These are phyloP conservation scores for Hypomontagnella submonticulosa DNA, from an alignment of 495 filamentous ascomycete genomes.

Conservation along the genomic window DNA sequence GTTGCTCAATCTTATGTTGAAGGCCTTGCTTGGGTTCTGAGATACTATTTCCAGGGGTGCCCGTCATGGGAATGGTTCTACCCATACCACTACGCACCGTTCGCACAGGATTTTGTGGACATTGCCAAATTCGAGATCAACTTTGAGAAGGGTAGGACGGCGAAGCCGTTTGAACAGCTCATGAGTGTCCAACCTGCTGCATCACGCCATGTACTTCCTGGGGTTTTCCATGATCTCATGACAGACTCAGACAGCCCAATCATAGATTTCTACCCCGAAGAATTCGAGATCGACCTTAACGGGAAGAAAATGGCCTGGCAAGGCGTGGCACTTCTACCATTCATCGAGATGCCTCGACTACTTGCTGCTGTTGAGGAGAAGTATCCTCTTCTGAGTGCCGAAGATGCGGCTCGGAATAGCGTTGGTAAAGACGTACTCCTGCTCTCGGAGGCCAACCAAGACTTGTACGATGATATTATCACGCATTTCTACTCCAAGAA, in stretches of 20 bases:
- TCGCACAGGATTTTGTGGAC: slow-evolving; percentile 93
- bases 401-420: slow-evolving; percentile 83
- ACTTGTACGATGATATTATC: slow-evolving; percentile 83
- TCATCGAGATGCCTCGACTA: slow-evolving; percentile 92
- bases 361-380: slow-evolving; percentile 84
- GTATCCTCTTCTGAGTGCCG: slow-evolving; percentile 79
- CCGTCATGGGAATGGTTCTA: slow-evolving; percentile 99
- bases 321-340: slow-evolving; percentile 91
- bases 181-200: slow-evolving; percentile 97
- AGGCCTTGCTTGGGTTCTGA: slow-evolving; percentile 96
- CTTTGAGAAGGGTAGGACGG: slow-evolving; percentile 88
- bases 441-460: slow-evolving; percentile 78
- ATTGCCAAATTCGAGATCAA: slow-evolving; percentile 78
- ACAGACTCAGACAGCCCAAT: slow-evolving; percentile 86
- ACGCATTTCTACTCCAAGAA: slow-evolving; percentile 92
- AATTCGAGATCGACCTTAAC: slow-evolving; percentile 92
- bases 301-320: slow-evolving; percentile 99
- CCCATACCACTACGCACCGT: slow-evolving; percentile 97
- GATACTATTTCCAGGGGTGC: slow-evolving; percentile 98
- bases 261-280: slow-evolving; percentile 95
- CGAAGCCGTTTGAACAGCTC: slow-evolving; percentile 94
- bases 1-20: slow-evolving; percentile 95
- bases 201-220: slow-evolving; percentile 89
- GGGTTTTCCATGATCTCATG: slow-evolving; percentile 90
- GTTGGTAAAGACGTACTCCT: slow-evolving; percentile 83